These are phyloP conservation scores for Claviceps spartinae DNA, from an alignment of 2,329 filamentous ascomycete genomes.

Conservation along the genomic window DNA sequence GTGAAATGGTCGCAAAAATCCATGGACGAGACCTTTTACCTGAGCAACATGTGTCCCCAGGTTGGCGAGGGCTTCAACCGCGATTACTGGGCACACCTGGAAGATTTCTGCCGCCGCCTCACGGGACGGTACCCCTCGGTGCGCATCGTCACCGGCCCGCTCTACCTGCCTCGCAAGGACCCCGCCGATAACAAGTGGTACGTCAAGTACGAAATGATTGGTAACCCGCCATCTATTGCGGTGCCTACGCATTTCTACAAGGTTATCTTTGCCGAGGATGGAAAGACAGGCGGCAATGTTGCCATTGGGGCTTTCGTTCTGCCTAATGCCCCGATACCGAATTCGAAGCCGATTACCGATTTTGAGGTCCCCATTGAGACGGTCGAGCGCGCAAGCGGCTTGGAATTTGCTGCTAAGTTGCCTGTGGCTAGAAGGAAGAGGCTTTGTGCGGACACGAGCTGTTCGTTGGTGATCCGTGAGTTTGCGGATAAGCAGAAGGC, in stretches of 20 bases:
- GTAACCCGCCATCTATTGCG: slow-evolving; percentile 80
- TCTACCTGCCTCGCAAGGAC: slow-evolving; percentile 82
- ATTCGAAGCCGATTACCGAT: slow-evolving; percentile 72
- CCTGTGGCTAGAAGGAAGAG: slow-evolving; percentile 59
- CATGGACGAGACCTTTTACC: slow-evolving; percentile 88
- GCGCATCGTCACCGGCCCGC: slow-evolving; percentile 79
- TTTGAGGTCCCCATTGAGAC: slow-evolving; percentile 93
- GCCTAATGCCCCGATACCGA: slow-evolving; percentile 80
- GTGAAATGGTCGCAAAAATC: slow-evolving; percentile 88
- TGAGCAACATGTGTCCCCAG: slow-evolving; percentile 96
- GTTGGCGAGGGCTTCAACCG: slow-evolving; percentile 97
- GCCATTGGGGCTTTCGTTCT: slow-evolving; percentile 89
- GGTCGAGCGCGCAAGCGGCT: slow-evolving; percentile 78
- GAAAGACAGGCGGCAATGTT: slow-evolving; percentile 54
- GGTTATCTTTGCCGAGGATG: slow-evolving; percentile 91
- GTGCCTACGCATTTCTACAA: slow-evolving; percentile 99
- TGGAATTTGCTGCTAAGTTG: slow-evolving; percentile 80
- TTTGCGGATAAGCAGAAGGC: slow-evolving; percentile 51
- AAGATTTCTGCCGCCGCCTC: slow-evolving; percentile 86
- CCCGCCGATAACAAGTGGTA: slow-evolving; percentile 83
- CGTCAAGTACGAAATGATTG: slow-evolving; percentile 90
- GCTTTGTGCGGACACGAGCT: slow-evolving; percentile 76
- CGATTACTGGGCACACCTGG: slow-evolving; percentile 98
- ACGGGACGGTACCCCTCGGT: slow-evolving; percentile 73
- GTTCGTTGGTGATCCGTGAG: slow-evolving; percentile 71